Conservation (phyloP, 371 early-diverging fungal species). For the Actinomortierella wolfii region DNA sequence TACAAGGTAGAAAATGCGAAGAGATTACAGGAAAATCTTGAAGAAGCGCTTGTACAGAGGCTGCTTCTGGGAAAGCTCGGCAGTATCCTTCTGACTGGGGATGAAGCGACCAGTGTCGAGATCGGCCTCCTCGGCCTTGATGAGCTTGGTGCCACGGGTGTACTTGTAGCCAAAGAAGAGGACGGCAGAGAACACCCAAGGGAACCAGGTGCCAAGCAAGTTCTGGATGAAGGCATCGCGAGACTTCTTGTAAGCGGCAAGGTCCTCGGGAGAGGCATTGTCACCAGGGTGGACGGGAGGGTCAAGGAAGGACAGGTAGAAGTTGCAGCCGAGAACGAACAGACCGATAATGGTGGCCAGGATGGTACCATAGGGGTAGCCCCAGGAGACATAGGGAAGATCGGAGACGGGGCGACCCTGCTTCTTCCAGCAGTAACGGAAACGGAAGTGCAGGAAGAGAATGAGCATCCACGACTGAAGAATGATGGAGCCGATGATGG, state of each 20-base stretch:
- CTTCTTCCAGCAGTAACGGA: constrained; percentile 74
- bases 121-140: constrained; percentile 59
- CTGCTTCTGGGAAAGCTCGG: constrained; percentile 10
- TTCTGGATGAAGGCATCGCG: constrained; percentile 23
- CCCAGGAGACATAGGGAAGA: constrained; percentile 74
- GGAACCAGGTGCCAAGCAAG: constrained; percentile 36
- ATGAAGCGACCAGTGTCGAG: constrained; percentile 51
- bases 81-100: constrained; percentile 15
- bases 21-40: constrained; percentile 21
- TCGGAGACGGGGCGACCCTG: constrained; percentile 69
- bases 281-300: constrained; percentile 19
- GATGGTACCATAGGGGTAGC: constrained; percentile 74
- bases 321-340: constrained; percentile 62
- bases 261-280: constrained; percentile 10
- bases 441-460: constrained; percentile 74
- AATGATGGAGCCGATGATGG: constrained; percentile 73
- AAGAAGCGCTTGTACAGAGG: constrained; percentile 26
- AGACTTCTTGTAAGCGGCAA: neutral
- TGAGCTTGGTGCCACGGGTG: constrained; percentile 49
- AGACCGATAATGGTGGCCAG: constrained; percentile 56
- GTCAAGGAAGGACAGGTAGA: constrained; percentile 28
- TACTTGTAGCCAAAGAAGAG: constrained; percentile 59
- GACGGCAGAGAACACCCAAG: constrained; percentile 24
- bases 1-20: neutral
- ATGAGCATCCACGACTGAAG: constrained; percentile 83